Evolutionary conservation across 768 basidiomycete species (phyloP), one percentile per base, ranked within the genome.

Genomic region (Boletus sp.): DNA sequence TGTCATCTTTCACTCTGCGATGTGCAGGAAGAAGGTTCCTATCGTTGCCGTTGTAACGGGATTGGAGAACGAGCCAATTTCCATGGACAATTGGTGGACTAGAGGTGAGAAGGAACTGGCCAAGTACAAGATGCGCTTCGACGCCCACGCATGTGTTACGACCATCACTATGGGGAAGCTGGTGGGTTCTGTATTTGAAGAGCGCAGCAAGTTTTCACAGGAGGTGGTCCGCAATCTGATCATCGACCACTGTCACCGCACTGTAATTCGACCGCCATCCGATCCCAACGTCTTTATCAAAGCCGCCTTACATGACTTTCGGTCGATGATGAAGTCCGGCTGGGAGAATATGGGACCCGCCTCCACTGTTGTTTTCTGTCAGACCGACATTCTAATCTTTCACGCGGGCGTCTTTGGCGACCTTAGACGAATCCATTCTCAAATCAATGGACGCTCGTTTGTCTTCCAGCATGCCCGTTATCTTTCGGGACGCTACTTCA

Each of bases 71-170:
- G 67, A 75, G 32, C 58, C 71, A 4, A 17, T 10, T 3, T 63
- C 67, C 18, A 75, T 75, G 68, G 68, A 70, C 1, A 58, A 60
- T 44, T 79, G 78, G 78, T 79, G 77, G 78, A 37, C 30, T 5
- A 55, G 51, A 44, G 77, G 77, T 50, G 62, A 71, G 48, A 57
- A 57, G 37, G 60, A 59, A 2, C 71, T 80, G 50, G 63, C 58
- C 42, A 55, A 47, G 30, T 62, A 72, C 47, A 67, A 67, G 30
- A 80, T 79, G 66, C 54, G 57, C 41, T 77, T 78, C n/a, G 57
- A 67, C 18, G 72, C 65, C 8, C 70, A 75, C n/a, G 79, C 76
- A 17, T 79, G 79, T 55, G 69, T 79, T 50, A 78, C 76, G 4
- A 73, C 77, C 20, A 64, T 73, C 14, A 57, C 59, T 40, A 57